These are phyloP conservation scores for Flaveria floridana DNA, from an alignment of 140 eudicot genomes.

Conservation along the genomic window DNA sequence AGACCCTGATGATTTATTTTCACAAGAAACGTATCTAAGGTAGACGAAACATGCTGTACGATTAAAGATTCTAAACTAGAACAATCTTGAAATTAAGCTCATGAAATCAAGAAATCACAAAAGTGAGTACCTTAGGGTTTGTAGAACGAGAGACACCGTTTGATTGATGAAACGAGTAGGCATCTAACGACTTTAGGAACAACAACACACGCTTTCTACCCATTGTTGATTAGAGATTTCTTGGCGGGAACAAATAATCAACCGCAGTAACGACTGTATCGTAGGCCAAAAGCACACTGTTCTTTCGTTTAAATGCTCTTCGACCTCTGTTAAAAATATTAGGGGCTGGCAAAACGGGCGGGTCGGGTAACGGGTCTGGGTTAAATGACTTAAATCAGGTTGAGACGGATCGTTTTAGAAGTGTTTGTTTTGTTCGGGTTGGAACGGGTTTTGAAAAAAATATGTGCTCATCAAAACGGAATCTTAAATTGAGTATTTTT, in stretches of 20 bases:
- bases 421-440: too few relatives aligned
- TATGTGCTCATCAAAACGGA: too few relatives aligned
- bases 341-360: too few relatives aligned
- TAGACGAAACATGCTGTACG: neutral
- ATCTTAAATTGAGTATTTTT: too few relatives aligned
- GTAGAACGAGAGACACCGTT: conserved; percentile 20
- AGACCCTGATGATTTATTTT: neutral
- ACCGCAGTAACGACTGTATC: conserved; percentile 7
- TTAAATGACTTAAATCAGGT: neutral
- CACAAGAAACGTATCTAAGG: neutral
- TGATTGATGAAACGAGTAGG: conserved; percentile 40
- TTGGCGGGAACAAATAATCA: conserved; percentile 32
- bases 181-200: conserved; percentile 69
- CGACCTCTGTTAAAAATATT: neutral
- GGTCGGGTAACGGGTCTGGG: too few relatives aligned
- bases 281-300: neutral
- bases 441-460: too few relatives aligned
- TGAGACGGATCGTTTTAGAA: too few relatives aligned
- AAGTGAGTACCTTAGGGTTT: conserved; percentile 54
- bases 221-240: conserved; percentile 36
- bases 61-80: neutral
- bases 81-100: neutral
- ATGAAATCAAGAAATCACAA: neutral
- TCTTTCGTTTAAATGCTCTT: conserved; percentile 18
- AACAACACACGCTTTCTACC: conserved; percentile 59